Conservation (phyloP, 1,139 yeast genomes). For the Pichia sp. region DNA sequence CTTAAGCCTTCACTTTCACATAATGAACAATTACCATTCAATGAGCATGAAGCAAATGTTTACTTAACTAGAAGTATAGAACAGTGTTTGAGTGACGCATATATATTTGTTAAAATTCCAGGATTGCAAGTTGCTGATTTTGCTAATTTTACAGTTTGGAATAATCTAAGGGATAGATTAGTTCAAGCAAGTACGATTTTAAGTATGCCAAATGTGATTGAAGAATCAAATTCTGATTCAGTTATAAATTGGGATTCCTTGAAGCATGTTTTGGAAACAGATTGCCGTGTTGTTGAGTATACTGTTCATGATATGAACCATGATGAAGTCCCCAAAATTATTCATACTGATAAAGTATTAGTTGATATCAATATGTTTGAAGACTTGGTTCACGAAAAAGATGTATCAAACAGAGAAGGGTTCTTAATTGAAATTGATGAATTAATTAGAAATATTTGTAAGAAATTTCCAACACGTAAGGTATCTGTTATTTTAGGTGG, state of each 20-base stretch:
- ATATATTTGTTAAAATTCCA: slow-evolving; percentile 62
- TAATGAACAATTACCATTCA: slow-evolving; percentile 31
- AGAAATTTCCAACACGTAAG: slow-evolving; percentile 66
- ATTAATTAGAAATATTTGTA: slow-evolving; percentile 40
- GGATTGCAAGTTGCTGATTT: slow-evolving; percentile 60
- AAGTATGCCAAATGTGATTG: slow-evolving; percentile 47
- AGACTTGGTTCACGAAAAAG: slow-evolving; percentile 15
- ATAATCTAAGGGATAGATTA: slow-evolving; percentile 47
- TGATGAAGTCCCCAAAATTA: slow-evolving; percentile 42
- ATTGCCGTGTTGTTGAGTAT: slow-evolving; percentile 45
- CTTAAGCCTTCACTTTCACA: slow-evolving; percentile 31
- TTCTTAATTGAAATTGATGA: slow-evolving; percentile 42
- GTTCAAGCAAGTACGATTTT: slow-evolving; percentile 58
- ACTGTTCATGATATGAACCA: slow-evolving; percentile 36
- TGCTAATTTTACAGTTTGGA: slow-evolving; percentile 42
- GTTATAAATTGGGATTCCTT: slow-evolving; percentile 44
- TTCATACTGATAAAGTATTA: slow-evolving; percentile 56
- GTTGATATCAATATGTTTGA: slow-evolving; percentile 43
- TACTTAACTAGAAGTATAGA: slow-evolving; percentile 46
- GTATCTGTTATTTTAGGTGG: slow-evolving; percentile 49
- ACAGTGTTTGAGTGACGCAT: slow-evolving; percentile 65
- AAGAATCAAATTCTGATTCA: slow-evolving; percentile 1
- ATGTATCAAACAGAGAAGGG: slow-evolving; percentile 28
- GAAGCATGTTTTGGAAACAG: slow-evolving; percentile 37
- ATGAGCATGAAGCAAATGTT: slow-evolving; percentile 37